phyloP scores from a whole-genome alignment of 768 basidiomycete genomes.

The Russula vinacea region DNA sequence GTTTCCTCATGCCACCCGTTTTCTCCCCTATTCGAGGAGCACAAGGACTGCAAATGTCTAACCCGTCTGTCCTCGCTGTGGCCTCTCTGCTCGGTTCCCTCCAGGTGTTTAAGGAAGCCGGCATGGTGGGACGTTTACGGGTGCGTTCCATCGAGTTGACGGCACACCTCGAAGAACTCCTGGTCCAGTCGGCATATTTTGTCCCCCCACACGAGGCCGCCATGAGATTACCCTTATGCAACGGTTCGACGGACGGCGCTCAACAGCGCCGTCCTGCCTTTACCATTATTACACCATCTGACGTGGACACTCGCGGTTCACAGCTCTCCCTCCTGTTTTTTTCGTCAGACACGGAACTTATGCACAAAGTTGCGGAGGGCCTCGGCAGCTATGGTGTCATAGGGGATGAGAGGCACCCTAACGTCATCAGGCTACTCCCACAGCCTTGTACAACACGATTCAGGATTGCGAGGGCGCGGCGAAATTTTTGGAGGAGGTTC shows the following conservation, averaged over 20 bases:
- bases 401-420: constrained; percentile 88
- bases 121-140: constrained; percentile 67
- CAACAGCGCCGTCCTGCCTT: constrained; percentile 47
- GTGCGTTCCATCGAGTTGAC: constrained; percentile 72
- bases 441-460: constrained; percentile 82
- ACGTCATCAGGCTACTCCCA: constrained; percentile 89
- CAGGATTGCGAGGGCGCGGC: constrained; percentile 74
- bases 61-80: constrained; percentile 78
- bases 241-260: constrained; percentile 23
- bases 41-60: constrained; percentile 94
- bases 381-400: constrained; percentile 73
- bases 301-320: constrained; percentile 67
- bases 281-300: constrained; percentile 87
- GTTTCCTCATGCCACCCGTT: constrained; percentile 83
- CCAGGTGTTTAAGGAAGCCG: constrained; percentile 72
- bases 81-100: constrained; percentile 83
- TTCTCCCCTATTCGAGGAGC: constrained; percentile 88
- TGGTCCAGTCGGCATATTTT: constrained; percentile 63
- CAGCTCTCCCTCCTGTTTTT: constrained; percentile 86
- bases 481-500: constrained; percentile 56
- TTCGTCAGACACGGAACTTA: constrained; percentile 54
- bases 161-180: constrained; percentile 58
- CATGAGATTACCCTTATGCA: constrained; percentile 33
- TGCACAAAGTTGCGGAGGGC: constrained; percentile 64
- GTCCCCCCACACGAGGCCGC: constrained; percentile 43